A percentile compares a stretch with the other conserved stretches of the same genome.
These are phyloP conservation scores for Stylosanthes scabra DNA, from an alignment of 331 rosid genomes.

Conservation along the genomic window DNA sequence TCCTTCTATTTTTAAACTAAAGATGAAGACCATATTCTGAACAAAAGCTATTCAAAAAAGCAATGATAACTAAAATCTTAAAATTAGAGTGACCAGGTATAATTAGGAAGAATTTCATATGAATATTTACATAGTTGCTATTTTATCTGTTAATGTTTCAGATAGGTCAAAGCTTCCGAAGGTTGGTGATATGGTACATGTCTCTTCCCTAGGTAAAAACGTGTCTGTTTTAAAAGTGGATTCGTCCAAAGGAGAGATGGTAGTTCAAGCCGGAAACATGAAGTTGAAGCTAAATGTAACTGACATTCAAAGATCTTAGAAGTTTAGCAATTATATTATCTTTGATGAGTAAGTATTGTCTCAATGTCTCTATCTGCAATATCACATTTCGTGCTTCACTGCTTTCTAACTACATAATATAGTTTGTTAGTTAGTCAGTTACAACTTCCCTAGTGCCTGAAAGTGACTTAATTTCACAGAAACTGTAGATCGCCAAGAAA, in stretches of 20 bases:
- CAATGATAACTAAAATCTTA: no score
- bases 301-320: constrained; percentile 57
- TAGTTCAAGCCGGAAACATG: constrained; percentile 87
- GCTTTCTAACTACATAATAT: constrained; percentile 12
- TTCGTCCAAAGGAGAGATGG: constrained; percentile 71
- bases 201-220: constrained; percentile 74
- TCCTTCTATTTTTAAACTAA: no score
- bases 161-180: constrained; percentile 64
- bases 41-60: no score
- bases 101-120: neutral
- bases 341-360: constrained; percentile 30
- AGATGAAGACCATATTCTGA: no score
- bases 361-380: constrained; percentile 13
- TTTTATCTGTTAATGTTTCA: constrained; percentile 52
- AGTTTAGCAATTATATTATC: constrained; percentile 29
- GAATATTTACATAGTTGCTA: constrained; percentile 23
- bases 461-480: constrained; percentile 3
- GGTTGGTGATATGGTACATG: constrained; percentile 76
- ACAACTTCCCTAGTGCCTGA: constrained; percentile 3
- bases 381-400: constrained; percentile 9
- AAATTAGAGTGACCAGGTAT: no score
- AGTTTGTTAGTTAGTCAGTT: neutral
- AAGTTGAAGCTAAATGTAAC: constrained; percentile 76
- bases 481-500: constrained; percentile 13
- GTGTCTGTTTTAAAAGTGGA: constrained; percentile 70